Base-by-base conservation (phyloP, 176 grass and related monocot species). In the Musa beccarii region DNA sequence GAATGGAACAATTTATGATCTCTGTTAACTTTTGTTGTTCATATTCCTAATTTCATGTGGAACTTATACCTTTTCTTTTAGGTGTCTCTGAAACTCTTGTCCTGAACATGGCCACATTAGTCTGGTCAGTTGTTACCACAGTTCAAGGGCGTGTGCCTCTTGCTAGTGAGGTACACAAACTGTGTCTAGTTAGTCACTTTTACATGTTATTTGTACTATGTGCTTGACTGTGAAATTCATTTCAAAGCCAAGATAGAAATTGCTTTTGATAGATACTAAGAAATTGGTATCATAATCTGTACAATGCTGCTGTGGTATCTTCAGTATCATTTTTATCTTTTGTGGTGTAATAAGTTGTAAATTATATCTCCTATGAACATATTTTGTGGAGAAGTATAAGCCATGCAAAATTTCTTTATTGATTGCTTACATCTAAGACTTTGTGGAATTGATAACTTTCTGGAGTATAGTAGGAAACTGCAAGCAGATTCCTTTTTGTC, bases 71-170 rank as follows among this genome's bases (percentile, higher is more conserved):
- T 16, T 23, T 79, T 51, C 73, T 80, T 82, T 22, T 85, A 99
- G 96, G 96, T 67, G 89, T 95, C 54, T 99, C 86, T 15, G 96
- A 99, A 73, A 99, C 91, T 78, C 90, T 99, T 66, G 86, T 86
- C 61, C 89, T 99, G 75, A 92, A 95, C 75, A 99, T 99, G 91
- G 89, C 89, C 73, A 88, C 96, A 85, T 81, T 95, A 64, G 82
- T 83, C 52, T 99, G 96, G 96, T 99, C 96, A 71, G 88, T 99
- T 71, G 79, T 99, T 84, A 89, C 86, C 24, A 83, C 91, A 25
- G 84, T 89, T 79, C 84, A 99, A 86, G 96, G 96, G 68, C 91
- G 89, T 68, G 83, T 88, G 53, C 96, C 96, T 26, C 91, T 99
- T 86, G 91, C 96, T 50, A 95, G 91, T 86, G 96, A 99, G 88